Conservation (phyloP, 2,329 filamentous ascomycete genomes). For the Sclerotinia glacialis region DNA sequence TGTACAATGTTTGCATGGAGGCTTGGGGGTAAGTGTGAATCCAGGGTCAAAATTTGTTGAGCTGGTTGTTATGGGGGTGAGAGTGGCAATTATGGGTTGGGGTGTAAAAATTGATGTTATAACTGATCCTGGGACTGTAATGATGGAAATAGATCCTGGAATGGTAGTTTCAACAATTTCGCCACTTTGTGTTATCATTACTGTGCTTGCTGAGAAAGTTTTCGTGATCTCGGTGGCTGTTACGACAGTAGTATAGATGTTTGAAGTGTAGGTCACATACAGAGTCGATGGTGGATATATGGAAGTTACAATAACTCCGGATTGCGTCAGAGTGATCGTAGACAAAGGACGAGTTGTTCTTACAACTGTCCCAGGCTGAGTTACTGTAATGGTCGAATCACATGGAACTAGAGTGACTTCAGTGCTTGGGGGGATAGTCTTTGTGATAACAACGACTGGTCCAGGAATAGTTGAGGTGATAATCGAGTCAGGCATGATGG, state of each 20-base stretch:
- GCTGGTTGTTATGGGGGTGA: background rate
- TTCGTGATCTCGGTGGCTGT: slow-evolving; percentile 10
- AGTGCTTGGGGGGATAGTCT: slow-evolving; percentile 12
- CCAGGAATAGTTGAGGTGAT: slow-evolving; percentile 12
- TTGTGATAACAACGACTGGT: background rate
- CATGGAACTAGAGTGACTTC: slow-evolving; percentile 10
- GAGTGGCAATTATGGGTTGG: background rate
- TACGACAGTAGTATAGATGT: slow-evolving; percentile 6
- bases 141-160: background rate
- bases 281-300: slow-evolving; percentile 1
- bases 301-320: background rate
- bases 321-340: slow-evolving; percentile 9
- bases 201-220: slow-evolving; percentile 1
- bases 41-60: background rate
- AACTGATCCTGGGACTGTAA: background rate
- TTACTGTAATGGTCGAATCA: slow-evolving; percentile 7
- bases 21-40: background rate
- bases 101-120: background rate
- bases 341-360: slow-evolving; percentile 5
- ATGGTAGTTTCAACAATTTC: slow-evolving; percentile 9
- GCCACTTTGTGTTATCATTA: slow-evolving; percentile 2
- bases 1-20: background rate
- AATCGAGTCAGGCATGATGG: background rate
- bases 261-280: slow-evolving; percentile 5
- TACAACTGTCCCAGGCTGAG: background rate